Evolutionary conservation across 176 grass and related monocot species (phyloP), one percentile per base, ranked within the genome.

Genomic region (Ampelocalamus luodianensis): DNA sequence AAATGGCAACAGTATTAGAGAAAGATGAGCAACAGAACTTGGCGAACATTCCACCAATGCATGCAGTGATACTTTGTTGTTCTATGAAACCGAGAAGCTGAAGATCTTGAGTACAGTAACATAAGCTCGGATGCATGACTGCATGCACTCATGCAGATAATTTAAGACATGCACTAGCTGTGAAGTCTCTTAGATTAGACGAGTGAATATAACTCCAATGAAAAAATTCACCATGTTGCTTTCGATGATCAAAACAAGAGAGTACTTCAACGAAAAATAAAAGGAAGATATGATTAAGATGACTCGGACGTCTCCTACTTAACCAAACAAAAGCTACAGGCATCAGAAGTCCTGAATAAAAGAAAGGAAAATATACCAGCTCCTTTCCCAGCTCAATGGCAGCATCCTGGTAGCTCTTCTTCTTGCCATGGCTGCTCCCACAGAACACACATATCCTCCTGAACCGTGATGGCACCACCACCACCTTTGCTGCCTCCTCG

Each of bases 381-480:
- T 85, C 88, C 5, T 76, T 76, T 18, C 88, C 88, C 42, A 89
- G 88, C 27, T 89, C 88, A 81, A 85, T 53, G 48, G 88, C 88
- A 63, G 82, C 82, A 69, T 89, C 87, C 48, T 89, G 87, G 76
- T 89, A 89, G 82, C 59, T 85, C 76, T 60, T 75, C 82, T 89
- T 89, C 87, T 85, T 89, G 68, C 87, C 87, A 46, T 76, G 82
- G 87, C 87, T 89, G 69, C 87, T 89, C 9, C 87, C 82, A 15
- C 87, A 89, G 50, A 89, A 89, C 55, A 89, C 87, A 17, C 87
- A 89, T 44, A 89, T 76, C 82, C 82, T 89, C 70, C 63, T 81
- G 77, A 89, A 89, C 68, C 87, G 65, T 65, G 81, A 85, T 3
- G 48, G 61, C 24, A 37, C 20, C 59, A 45, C 82, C 17, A 43